Base-by-base conservation (phyloP, 768 basidiomycete species). In the Agaricus blazei region DNA sequence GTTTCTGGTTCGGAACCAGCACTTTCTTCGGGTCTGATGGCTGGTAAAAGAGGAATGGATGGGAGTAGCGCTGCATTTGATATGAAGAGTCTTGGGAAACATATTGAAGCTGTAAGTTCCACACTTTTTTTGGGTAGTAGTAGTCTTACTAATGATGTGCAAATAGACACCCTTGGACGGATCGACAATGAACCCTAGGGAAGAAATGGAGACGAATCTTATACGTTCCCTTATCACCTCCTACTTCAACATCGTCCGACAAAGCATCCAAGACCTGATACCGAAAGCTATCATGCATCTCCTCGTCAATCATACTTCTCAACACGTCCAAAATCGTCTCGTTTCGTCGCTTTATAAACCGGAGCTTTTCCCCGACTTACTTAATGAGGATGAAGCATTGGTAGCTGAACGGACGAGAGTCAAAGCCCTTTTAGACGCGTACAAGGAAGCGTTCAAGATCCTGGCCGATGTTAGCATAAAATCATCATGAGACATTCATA, bases 201-300 rank as follows among this genome's bases (percentile, higher is more conserved):
- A 99, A 71, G 94, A 98, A 71, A 92, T 98, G 91, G 96, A 98
- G 72, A 96, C 93, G 44, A 84, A 81, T 34, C 81, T 99, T 58
- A 98, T 99, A 66, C 88, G 96, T 51, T 90, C 92, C 5, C 81
- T 98, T 61, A 98, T 99, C 66, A 82, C 87, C 27, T 94, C 93
- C 11, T 99, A 99, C 75, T 99, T 99, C 73, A 77, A 83, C 57
- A 98, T 99, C 66, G 90, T 95, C 24, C 87, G 97, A 42, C 95
- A 98, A 70, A 92, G 88, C 66, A 97, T 99, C 59, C 93, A 98
- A 62, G 97, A 99, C 69, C 79, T 98, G 54, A 83, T 99, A 19
- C 97, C 97, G 34, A 99, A 99, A 72, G 93, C 95, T 23, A 88
- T 97, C 74, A 98, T 98, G 96, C 96, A 98, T 73, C 83, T 94